These are phyloP conservation scores for Phyllostachys edulis DNA, from an alignment of 176 grass and related monocot species.

Conservation along the genomic window DNA sequence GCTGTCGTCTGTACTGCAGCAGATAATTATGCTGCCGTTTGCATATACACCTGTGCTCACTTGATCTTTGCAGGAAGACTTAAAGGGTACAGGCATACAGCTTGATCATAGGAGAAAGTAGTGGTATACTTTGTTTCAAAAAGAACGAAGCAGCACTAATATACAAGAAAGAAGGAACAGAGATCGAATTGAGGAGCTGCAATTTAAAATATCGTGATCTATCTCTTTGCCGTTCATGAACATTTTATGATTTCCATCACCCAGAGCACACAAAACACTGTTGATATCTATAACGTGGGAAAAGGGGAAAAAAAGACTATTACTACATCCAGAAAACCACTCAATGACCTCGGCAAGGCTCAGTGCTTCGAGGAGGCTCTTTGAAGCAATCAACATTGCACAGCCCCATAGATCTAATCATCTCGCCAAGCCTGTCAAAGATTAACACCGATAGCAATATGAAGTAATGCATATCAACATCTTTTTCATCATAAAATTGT, in stretches of 20 bases:
- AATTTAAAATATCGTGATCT: constrained; percentile 16
- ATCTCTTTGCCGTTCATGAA: constrained; percentile 33
- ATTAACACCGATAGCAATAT: not conserved
- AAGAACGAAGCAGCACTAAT: not conserved
- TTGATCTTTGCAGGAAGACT: not conserved
- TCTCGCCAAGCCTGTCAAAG: constrained; percentile 70
- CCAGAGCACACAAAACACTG: not conserved
- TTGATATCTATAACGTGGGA: not conserved
- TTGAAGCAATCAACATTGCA: constrained; percentile 93
- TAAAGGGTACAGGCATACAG: not conserved
- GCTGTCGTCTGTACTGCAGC: not conserved
- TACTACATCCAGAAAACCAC: constrained; percentile 11
- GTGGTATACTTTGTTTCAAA: not conserved
- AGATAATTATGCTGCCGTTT: not conserved
- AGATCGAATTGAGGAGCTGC: not conserved
- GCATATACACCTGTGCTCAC: not conserved
- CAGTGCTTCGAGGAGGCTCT: constrained; percentile 44
- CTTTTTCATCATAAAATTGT: constrained; percentile 13
- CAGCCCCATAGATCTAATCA: constrained; percentile 79
- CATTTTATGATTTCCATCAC: constrained; percentile 17
- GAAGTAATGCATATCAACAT: not conserved
- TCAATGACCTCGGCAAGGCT: constrained; percentile 32
- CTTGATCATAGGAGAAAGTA: not conserved
- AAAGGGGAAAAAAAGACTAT: not conserved
- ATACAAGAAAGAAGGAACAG: not conserved